Evolutionary conservation across 1,139 yeast species (phyloP), one percentile per base, ranked within the genome.

Genomic region (Kurtzmaniella quercitrusa): DNA sequence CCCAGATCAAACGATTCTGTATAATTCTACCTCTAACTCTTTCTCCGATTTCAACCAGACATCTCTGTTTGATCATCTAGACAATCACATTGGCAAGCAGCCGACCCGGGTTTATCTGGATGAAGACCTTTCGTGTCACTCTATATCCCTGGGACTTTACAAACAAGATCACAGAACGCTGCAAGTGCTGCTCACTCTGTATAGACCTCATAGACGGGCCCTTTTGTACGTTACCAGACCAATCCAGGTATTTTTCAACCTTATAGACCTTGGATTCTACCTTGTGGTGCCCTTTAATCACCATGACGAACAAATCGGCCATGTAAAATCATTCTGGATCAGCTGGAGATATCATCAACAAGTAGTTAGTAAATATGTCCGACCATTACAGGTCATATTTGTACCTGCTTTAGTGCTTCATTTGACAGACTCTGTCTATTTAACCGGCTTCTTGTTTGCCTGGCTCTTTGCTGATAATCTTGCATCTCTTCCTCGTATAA

Each of bases 241-340:
- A 16, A 21, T 41, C 10, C 46, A 41, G 23, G 37, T 41, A 4
- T n/a, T 38, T 12, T 41, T 40, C 36, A 43, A 43, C 27, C 8
- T 39, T 19, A 41, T 43, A n/a, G 46, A 43, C 25, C 37, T 43
- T 9, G 8, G 29, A 2, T 39, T 41, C 10, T 43, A n/a, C 18
- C 7, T 34, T 12, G 21, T 34, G 14, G 17, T 43, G 7, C 46
- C 46, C 15, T 43, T 38, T 15, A 23, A 34, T 17, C 21, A 34
- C 12, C 12, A 3, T 14, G 36, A 14, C 11, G 36, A 31, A 14
- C 18, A 31, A 9, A 14, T 9, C 7, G 14, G 3, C 14, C 31
- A 27, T 12, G 14, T 3, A 6, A 27, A 15, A 5, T 31, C 36
- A 5, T 31, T 31, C 10, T 31, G 36, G 36, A 3, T 31, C 12